Evolutionary conservation across 1,284 basidiomycete species (phyloP).

Genomic region (Boletus mariae): DNA sequence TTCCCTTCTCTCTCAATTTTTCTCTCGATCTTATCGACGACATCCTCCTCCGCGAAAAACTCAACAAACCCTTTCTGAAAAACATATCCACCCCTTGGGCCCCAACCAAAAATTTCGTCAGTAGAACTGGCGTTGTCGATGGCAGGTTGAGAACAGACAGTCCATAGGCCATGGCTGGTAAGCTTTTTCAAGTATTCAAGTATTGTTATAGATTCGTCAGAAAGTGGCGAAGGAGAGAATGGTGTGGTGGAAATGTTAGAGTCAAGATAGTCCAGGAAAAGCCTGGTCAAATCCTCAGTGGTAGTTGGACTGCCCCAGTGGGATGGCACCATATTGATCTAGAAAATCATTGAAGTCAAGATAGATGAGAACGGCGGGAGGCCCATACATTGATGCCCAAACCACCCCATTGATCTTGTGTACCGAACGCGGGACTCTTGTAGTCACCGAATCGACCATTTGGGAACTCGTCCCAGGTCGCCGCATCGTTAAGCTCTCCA

Average conservation of each 20-base stretch:
- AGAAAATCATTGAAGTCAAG: background rate
- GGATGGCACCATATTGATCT: slow-evolving; percentile 65
- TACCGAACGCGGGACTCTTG: slow-evolving; percentile 93
- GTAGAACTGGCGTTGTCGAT: slow-evolving; percentile 78
- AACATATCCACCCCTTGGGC: slow-evolving; percentile 87
- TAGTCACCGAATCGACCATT: slow-evolving; percentile 99
- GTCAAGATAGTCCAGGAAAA: slow-evolving; percentile 82
- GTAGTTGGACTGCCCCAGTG: slow-evolving; percentile 83
- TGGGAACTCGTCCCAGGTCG: slow-evolving; percentile 97
- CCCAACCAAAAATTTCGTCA: slow-evolving; percentile 87
- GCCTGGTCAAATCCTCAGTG: slow-evolving; percentile 65
- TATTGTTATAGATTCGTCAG: slow-evolving; percentile 82
- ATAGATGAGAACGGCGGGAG: background rate
- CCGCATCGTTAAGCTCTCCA: slow-evolving; percentile 70
- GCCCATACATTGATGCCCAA: slow-evolving; percentile 49
- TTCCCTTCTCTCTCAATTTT: slow-evolving; percentile 53
- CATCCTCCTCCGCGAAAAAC: slow-evolving; percentile 76
- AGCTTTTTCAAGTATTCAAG: slow-evolving; percentile 75
- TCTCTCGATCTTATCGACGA: slow-evolving; percentile 63
- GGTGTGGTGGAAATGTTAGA: slow-evolving; percentile 73
- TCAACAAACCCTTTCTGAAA: slow-evolving; percentile 99
- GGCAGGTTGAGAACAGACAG: slow-evolving; percentile 94
- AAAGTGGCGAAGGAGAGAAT: slow-evolving; percentile 85
- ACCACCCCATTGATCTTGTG: slow-evolving; percentile 70
- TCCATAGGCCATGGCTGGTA: slow-evolving; percentile 84